These are phyloP conservation scores for Oldenlandia corymbosa DNA, from an alignment of 257 asterid genomes.

Conservation along the genomic window DNA sequence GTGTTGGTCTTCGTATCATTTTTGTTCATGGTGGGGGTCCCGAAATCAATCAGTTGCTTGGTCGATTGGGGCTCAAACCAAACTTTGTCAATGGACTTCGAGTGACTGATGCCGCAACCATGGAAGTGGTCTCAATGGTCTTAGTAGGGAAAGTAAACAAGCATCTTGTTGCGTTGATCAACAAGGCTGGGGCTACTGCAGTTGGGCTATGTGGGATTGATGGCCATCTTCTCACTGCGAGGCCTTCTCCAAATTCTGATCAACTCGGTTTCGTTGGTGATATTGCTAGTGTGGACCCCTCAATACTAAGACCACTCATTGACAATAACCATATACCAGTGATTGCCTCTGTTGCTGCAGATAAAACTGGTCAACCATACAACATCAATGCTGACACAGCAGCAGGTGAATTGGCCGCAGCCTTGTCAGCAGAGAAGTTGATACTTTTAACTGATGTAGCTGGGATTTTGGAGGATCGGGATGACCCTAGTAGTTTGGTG, in stretches of 20 bases:
- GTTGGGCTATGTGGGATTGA: constrained; percentile 77
- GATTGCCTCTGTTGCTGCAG: constrained; percentile 79
- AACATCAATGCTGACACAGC: constrained; percentile 80
- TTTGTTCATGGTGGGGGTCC: constrained; percentile 87
- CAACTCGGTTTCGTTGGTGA: constrained; percentile 86
- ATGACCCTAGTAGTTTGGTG: constrained; percentile 61
- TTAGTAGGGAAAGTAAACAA: constrained; percentile 70
- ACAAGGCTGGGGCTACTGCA: constrained; percentile 78
- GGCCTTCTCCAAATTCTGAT: constrained; percentile 54
- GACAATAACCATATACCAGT: constrained; percentile 70
- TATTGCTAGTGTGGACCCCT: constrained; percentile 62
- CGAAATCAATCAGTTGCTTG: constrained; percentile 76
- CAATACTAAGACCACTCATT: constrained; percentile 48
- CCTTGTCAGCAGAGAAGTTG: constrained; percentile 71
- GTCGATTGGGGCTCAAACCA: constrained; percentile 51
- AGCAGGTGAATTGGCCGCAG: constrained; percentile 74
- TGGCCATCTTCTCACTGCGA: constrained; percentile 62
- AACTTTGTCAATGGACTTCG: constrained; percentile 71
- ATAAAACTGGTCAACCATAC: constrained; percentile 44
- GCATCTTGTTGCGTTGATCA: constrained; percentile 63
- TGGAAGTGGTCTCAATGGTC: constrained; percentile 85
- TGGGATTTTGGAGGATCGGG: constrained; percentile 52
- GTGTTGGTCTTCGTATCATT: constrained; percentile 73
- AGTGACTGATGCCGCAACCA: constrained; percentile 72
- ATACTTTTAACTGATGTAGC: constrained; percentile 66